These are phyloP conservation scores for Crataegus laevigata DNA, from an alignment of 306 rosid genomes.

Conservation along the genomic window DNA sequence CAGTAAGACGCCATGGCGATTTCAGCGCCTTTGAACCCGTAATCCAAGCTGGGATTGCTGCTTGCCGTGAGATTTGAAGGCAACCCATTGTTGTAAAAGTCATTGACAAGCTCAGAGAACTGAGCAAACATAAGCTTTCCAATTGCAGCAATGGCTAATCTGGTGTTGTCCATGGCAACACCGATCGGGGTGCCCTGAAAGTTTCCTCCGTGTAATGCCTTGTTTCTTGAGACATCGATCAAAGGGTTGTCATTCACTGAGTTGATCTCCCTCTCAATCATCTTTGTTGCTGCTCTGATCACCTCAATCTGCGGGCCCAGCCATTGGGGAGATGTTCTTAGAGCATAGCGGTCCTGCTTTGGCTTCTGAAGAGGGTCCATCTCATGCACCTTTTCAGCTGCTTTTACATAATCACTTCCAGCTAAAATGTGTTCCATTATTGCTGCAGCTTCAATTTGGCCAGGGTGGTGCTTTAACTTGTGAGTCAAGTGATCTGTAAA, in stretches of 20 bases:
- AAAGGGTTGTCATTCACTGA: constrained; percentile 88
- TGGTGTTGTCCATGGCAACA: constrained; percentile 88
- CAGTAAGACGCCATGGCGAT: constrained; percentile 97
- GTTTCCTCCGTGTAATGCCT: constrained; percentile 88
- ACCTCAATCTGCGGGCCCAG: constrained; percentile 90
- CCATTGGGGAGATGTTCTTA: constrained; percentile 93
- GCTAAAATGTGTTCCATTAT: constrained; percentile 89
- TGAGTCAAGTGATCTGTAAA: constrained; percentile 87
- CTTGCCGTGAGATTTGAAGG: constrained; percentile 76
- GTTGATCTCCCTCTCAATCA: constrained; percentile 94
- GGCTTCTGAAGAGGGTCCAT: constrained; percentile 89
- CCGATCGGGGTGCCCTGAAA: constrained; percentile 96
- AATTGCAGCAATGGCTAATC: constrained; percentile 71
- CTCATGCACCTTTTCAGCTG: constrained; percentile 61
- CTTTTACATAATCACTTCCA: constrained; percentile 70
- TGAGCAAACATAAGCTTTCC: constrained; percentile 91
- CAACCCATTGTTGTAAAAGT: constrained; percentile 76
- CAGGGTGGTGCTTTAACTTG: constrained; percentile 85
- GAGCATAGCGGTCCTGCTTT: constrained; percentile 81
- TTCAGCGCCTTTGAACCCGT: constrained; percentile 85
- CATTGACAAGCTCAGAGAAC: constrained; percentile 91
- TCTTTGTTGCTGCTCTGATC: constrained; percentile 60
- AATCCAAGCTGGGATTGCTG: constrained; percentile 77
- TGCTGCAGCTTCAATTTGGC: constrained; percentile 98
- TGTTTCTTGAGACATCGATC: constrained; percentile 82